phyloP scores from a whole-genome alignment of 73 alveolate genomes.

The Strombidium stylifer region DNA sequence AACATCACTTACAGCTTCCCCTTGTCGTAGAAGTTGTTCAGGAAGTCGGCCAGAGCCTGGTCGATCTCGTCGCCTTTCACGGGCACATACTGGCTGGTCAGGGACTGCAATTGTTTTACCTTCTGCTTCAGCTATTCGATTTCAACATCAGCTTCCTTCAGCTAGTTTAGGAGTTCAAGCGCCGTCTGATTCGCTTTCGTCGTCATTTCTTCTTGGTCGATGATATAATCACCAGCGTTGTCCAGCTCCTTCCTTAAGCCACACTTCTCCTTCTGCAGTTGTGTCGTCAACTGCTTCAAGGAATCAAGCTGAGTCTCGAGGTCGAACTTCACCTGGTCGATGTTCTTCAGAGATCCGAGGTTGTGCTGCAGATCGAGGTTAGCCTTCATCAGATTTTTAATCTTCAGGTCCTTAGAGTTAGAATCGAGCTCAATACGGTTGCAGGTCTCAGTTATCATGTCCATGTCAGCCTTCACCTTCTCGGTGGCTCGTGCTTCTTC shows the following conservation, averaged over 20 bases:
- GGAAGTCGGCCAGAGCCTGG: slow-evolving; percentile 9
- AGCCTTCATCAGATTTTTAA: too few species aligned
- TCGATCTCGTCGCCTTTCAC: slow-evolving; percentile 44
- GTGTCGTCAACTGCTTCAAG: not conserved
- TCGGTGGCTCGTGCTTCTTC: too few species aligned
- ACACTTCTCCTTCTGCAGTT: not conserved
- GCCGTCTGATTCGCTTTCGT: slow-evolving; percentile 8
- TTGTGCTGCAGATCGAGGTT: too few species aligned
- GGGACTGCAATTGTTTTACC: not conserved
- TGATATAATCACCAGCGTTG: slow-evolving; percentile 12
- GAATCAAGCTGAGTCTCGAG: not conserved
- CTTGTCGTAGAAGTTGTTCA: slow-evolving; percentile 9
- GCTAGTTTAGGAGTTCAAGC: slow-evolving; percentile 15
- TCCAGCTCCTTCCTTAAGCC: slow-evolving; percentile 5
- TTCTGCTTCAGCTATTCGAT: slow-evolving; percentile 2
- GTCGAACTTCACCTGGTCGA: not conserved
- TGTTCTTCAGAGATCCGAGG: too few species aligned
- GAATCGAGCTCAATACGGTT: too few species aligned
- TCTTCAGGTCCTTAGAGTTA: too few species aligned
- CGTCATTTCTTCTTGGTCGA: slow-evolving; percentile 12
- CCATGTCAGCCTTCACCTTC: too few species aligned
- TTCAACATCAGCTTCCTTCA: slow-evolving; percentile 40
- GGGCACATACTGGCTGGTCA: slow-evolving; percentile 3
- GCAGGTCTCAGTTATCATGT: too few species aligned
- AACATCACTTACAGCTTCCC: not conserved